Evolutionary conservation across 768 basidiomycete genomes (phyloP).

Genomic region (Tylopilus sp.): DNA sequence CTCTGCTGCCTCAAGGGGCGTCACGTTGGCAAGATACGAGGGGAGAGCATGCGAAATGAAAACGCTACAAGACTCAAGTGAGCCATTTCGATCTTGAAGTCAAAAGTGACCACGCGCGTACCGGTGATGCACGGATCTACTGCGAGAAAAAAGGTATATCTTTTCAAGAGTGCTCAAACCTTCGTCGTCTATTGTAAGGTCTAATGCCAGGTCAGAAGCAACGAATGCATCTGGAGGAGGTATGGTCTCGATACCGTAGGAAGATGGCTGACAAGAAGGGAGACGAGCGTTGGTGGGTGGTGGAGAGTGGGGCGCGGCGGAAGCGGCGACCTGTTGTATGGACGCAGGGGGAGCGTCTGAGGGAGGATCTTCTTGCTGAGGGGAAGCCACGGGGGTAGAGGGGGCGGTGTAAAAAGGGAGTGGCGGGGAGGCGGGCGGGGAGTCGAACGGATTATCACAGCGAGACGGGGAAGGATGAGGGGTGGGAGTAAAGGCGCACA

Average conservation of each 20-base stretch:
- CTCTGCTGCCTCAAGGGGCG: slow-evolving; percentile 85
- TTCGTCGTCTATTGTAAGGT: slow-evolving; percentile 67
- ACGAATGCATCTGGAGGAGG: slow-evolving; percentile 25
- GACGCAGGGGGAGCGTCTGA: slow-evolving; percentile 18
- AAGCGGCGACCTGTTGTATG: slow-evolving; percentile 17
- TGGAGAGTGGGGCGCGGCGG: slow-evolving; percentile 21
- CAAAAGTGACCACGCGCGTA: slow-evolving; percentile 15
- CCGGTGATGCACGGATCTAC: slow-evolving; percentile 63
- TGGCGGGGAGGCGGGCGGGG: slow-evolving; percentile 37
- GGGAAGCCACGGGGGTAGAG: slow-evolving; percentile 40
- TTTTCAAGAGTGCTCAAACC: slow-evolving; percentile 82
- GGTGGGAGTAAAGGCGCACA: slow-evolving; percentile 27
- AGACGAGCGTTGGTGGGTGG: slow-evolving; percentile 22
- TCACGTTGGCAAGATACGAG: slow-evolving; percentile 69
- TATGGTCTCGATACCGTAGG: slow-evolving; percentile 27
- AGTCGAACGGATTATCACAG: slow-evolving; percentile 36
- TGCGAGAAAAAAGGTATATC: slow-evolving; percentile 86
- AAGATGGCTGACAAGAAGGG: slow-evolving; percentile 22
- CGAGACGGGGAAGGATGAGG: slow-evolving; percentile 32
- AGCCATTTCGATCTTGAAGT: neutral
- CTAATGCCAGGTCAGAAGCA: slow-evolving; percentile 31
- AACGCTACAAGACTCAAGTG: slow-evolving; percentile 46
- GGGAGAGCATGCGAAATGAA: slow-evolving; percentile 85
- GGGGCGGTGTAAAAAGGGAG: slow-evolving; percentile 48
- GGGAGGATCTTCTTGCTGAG: slow-evolving; percentile 38